Base-by-base conservation (phyloP, 192 early-diverging fungal species). In the Spizellomyces sp. region DNA sequence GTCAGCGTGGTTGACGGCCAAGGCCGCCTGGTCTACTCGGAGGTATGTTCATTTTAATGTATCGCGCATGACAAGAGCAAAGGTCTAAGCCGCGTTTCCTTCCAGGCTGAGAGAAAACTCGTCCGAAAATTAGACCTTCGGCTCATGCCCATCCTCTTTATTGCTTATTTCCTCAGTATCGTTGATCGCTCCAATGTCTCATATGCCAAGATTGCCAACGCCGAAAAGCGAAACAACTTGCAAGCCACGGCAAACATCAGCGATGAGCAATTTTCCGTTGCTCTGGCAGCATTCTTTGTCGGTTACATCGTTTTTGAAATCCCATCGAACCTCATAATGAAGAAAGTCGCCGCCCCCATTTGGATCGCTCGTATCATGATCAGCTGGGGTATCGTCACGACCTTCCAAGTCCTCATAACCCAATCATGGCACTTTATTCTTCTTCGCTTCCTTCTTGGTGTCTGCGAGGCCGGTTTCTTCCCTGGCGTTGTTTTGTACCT, bases 301-400 rank as follows among this genome's bases (percentile, higher is more conserved):
- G 66, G 86, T 46, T 90, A 93, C 77, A 87, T 90, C 50, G 59
- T 92, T 44, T 93, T 89, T 64, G 91, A 94, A 75, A 79, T 94
- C 8, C 93, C 92, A 6, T 89, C 89, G 52, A 95, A 93, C 81
- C 79, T 90, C 59, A 75, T 92, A 14, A 71, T 93, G 59, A 90
- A 90, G 17, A 83, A 80, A 6, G 72, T 88, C 48, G 81, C 81
- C n/a, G 83, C 92, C 10, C 42, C 83, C 3, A 60, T 79, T 3
- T 90, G 91, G 83, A 67, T 80, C 55, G 64, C 75, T 6, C 45
- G 75, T 44, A 83, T 83, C 58, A 84, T 86, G 76, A 41, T 83
- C 45, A 66, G 62, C 9, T 84, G 83, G 83, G 93, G 93, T 9
- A 77, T 87, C 58, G 45, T 75, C 46, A 71, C 47, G 78, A 81